phyloP scores from a whole-genome alignment of 441 rosid species.

The Flueggea neowawraea region DNA sequence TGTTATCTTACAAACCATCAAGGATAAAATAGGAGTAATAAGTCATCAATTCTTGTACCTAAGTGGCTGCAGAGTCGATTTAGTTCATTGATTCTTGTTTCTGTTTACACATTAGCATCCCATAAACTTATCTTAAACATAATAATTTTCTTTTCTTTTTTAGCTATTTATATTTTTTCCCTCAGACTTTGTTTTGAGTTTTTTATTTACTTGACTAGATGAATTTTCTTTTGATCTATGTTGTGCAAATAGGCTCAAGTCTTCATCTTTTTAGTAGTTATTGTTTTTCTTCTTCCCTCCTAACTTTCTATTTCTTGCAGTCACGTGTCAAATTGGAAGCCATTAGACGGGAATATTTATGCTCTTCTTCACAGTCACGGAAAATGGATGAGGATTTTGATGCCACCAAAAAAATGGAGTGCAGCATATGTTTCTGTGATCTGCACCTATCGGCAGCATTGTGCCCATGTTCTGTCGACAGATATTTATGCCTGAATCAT shows the following conservation, averaged over 20 bases:
- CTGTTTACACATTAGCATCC: not conserved
- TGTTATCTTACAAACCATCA: conserved; percentile 42
- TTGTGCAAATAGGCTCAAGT: too few species aligned
- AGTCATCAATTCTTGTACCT: too few species aligned
- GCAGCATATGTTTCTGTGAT: not conserved
- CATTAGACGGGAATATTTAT: conserved; percentile 42
- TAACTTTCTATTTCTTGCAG: conserved; percentile 25
- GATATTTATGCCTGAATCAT: conserved; percentile 59
- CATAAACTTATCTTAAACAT: conserved; percentile 29
- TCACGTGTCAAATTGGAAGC: conserved; percentile 48
- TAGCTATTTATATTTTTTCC: too few species aligned
- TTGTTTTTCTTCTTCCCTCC: not conserved
- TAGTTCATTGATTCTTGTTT: too few species aligned
- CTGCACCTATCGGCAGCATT: conserved; percentile 53
- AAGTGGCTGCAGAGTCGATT: too few species aligned
- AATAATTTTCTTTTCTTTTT: too few species aligned
- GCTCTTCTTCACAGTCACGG: conserved; percentile 27
- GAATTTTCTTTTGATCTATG: too few species aligned
- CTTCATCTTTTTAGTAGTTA: not conserved
- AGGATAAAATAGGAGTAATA: too few species aligned
- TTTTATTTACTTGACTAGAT: too few species aligned
- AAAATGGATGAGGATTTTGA: conserved; percentile 48
- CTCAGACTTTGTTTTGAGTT: too few species aligned
- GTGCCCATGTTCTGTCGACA: conserved; percentile 55
- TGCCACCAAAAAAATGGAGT: conserved; percentile 31